Conservation (phyloP, 768 basidiomycete genomes). For the Tulasnella sp. region DNA sequence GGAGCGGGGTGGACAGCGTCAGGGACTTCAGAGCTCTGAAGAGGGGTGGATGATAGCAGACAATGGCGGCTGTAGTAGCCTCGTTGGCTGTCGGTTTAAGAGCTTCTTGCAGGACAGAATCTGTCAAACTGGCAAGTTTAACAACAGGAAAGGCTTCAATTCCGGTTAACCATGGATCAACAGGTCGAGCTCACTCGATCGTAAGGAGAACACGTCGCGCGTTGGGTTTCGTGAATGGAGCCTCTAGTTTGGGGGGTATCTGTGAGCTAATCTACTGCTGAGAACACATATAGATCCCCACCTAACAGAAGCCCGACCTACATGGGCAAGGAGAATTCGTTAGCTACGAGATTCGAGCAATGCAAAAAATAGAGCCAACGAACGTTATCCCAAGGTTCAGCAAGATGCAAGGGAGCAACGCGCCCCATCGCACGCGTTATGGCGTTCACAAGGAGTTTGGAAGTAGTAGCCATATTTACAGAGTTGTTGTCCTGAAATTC, state of each 20-base stretch:
- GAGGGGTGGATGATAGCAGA: slow-evolving; percentile 86
- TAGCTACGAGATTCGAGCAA: slow-evolving; percentile 14
- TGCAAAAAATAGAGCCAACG: slow-evolving; percentile 41
- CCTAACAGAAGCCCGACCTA: slow-evolving; percentile 78
- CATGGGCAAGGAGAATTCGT: slow-evolving; percentile 24
- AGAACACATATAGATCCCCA: slow-evolving; percentile 66
- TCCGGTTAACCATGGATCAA: neutral
- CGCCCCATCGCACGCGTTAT: slow-evolving; percentile 64
- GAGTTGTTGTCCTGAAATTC: neutral
- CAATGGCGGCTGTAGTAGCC: slow-evolving; percentile 63
- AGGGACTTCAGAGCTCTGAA: slow-evolving; percentile 75
- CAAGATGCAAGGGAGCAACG: slow-evolving; percentile 83
- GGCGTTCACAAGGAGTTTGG: neutral
- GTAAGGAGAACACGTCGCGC: slow-evolving; percentile 49
- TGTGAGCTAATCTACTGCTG: slow-evolving; percentile 52
- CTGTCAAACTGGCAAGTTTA: slow-evolving; percentile 60
- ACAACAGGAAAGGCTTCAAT: slow-evolving; percentile 7
- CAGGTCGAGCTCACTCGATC: slow-evolving; percentile 46
- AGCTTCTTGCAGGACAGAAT: slow-evolving; percentile 71
- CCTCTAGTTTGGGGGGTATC: slow-evolving; percentile 41
- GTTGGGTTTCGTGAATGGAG: slow-evolving; percentile 44
- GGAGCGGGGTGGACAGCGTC: slow-evolving; percentile 76
- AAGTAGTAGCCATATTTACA: neutral
- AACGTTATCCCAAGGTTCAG: slow-evolving; percentile 95
- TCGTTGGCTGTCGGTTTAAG: slow-evolving; percentile 44